phyloP scores from a whole-genome alignment of 1,139 yeast genomes.

The Diutina neorugosa region DNA sequence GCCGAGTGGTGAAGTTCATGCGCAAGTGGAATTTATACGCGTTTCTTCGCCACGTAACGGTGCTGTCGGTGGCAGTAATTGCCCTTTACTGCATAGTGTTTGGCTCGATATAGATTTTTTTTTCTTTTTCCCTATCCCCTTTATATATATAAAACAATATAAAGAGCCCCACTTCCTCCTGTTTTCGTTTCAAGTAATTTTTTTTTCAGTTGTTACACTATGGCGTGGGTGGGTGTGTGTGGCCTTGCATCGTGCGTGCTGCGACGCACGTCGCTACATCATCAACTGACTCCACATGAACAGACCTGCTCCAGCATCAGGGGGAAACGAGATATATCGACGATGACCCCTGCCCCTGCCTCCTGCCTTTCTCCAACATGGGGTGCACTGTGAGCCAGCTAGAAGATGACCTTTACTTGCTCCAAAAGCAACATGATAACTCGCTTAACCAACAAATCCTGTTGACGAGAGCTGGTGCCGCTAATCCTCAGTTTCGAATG shows the following conservation, averaged over 20 bases:
- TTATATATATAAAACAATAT: too few species aligned
- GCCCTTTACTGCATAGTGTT: background rate
- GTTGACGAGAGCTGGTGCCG: background rate
- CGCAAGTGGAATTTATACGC: slow-evolving; percentile 10
- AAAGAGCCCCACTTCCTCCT: too few species aligned
- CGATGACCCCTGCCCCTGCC: background rate
- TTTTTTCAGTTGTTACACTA: too few species aligned
- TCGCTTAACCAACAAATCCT: background rate
- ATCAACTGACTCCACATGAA: background rate
- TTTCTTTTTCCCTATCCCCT: background rate
- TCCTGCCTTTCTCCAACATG: background rate
- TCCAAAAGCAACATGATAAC: background rate
- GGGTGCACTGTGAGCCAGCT: slow-evolving; percentile 1
- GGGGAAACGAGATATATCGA: background rate
- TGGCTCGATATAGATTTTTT: background rate
- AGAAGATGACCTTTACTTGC: background rate
- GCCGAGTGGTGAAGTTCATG: slow-evolving; percentile 4
- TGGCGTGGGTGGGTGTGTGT: background rate
- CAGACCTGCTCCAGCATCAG: background rate
- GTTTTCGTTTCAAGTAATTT: too few species aligned
- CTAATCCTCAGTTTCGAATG: slow-evolving; percentile 38
- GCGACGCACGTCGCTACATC: background rate
- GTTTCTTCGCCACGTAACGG: slow-evolving; percentile 8
- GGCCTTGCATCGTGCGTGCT: background rate
- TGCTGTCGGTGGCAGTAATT: background rate